phyloP scores from a whole-genome alignment of 2,329 filamentous ascomycete genomes.

The Alternaria metachromatica region DNA sequence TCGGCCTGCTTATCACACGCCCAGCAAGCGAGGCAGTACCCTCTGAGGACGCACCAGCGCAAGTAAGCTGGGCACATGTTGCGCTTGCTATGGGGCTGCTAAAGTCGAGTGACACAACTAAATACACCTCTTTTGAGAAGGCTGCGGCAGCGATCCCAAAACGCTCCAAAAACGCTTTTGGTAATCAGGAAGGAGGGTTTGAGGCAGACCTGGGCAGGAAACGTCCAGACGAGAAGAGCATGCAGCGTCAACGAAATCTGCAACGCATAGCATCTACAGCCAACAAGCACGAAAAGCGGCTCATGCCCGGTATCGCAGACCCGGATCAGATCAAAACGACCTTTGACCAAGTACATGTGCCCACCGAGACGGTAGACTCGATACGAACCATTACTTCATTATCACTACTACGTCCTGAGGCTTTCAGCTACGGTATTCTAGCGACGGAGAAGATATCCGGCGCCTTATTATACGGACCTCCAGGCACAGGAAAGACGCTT shows the following conservation, averaged over 20 bases:
- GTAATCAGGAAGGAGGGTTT: not conserved
- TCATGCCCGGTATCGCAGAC: constrained; percentile 83
- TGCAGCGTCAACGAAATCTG: constrained; percentile 62
- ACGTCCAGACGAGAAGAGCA: constrained; percentile 16
- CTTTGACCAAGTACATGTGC: constrained; percentile 85
- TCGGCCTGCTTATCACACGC: constrained; percentile 51
- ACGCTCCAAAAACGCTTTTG: constrained; percentile 9
- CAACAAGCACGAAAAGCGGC: constrained; percentile 80
- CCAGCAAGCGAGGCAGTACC: constrained; percentile 5
- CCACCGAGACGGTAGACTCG: constrained; percentile 81
- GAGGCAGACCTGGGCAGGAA: constrained; percentile 13
- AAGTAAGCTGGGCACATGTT: constrained; percentile 51
- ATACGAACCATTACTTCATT: constrained; percentile 88
- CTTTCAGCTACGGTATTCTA: constrained; percentile 94
- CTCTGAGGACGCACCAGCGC: constrained; percentile 8
- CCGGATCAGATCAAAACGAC: constrained; percentile 82
- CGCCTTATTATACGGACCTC: constrained; percentile 85
- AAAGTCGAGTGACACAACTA: constrained; percentile 55
- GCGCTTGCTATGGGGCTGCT: constrained; percentile 52
- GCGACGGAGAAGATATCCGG: constrained; percentile 91
- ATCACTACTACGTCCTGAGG: constrained; percentile 85
- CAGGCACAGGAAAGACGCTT: constrained; percentile 71
- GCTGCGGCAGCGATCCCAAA: constrained; percentile 6
- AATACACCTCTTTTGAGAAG: constrained; percentile 48
- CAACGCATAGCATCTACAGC: constrained; percentile 33